Base-by-base conservation (phyloP, 108 stramenopile genomes). In the Craspedostauros australis region DNA sequence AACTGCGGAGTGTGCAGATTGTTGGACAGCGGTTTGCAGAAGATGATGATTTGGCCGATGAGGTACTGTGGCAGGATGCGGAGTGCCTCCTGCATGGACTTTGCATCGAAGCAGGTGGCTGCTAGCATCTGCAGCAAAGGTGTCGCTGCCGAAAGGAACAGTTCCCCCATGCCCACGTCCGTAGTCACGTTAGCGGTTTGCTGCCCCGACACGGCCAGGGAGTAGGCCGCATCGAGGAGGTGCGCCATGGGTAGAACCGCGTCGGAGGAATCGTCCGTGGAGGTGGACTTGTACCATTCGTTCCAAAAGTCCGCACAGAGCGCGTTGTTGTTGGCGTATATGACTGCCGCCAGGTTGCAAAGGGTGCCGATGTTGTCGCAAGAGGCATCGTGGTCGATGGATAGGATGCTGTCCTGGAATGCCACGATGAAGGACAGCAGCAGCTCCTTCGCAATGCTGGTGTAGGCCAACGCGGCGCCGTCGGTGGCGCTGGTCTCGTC, bases 371-470 rank as follows among this genome's bases (percentile, higher is more conserved):
- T 62, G 40, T 84, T 84, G 15, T 77, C 72, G 20, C 68, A 56
- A 14, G 74, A 63, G 5, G 45, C 43, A 4, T 37, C n/a, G 15
- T 41, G 36, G 23, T 64, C 46, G 27, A 55, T 60, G 27, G 45
- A 46, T 9, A 61, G 54, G 26, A 64, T 38, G 14, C 32, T 23
- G 12, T 45, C 46, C 7, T 45, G 55, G 66, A 80, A 84, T 1
- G 68, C 64, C 8, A 65, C 42, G 30, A 85, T 73, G 12, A 76
- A 74, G 8, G 71, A 64, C 7, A 51, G 68, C 16, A 85, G 43
- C 21, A 85, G 50, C 50, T 85, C 84, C 6, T 66, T 64, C 18
- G 72, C 79, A 25, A 85, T 79, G 32, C 75, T 79, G 8, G 79
- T 70, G 51, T 76, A 81, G n/a, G 71, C 56, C 23, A 80, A 64